Evolutionary conservation across 2,329 filamentous ascomycete species (phyloP).

Genomic region (Botrytis galanthina): DNA sequence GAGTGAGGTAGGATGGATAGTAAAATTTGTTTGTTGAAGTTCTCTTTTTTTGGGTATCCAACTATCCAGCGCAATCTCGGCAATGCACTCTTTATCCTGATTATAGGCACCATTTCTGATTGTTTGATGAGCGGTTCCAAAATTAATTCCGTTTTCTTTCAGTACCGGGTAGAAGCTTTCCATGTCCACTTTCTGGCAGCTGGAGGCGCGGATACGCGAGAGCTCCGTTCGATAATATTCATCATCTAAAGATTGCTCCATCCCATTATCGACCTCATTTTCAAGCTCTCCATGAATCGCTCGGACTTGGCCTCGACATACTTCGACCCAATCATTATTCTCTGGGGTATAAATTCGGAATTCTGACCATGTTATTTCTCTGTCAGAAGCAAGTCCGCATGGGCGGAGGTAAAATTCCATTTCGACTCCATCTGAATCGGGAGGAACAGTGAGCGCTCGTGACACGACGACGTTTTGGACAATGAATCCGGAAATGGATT

Average conservation of each 20-base stretch:
- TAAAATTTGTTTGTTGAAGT: background rate
- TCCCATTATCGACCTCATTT: background rate
- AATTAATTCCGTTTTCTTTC: background rate
- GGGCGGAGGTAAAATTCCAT: background rate
- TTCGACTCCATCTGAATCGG: background rate
- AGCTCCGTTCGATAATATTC: background rate
- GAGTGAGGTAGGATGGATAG: background rate
- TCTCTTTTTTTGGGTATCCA: background rate
- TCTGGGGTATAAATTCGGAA: background rate
- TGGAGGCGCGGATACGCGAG: background rate
- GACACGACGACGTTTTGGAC: background rate
- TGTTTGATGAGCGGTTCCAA: background rate
- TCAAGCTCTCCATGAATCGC: background rate
- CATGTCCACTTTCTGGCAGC: background rate
- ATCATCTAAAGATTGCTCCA: background rate
- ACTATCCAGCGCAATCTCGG: background rate
- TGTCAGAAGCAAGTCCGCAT: background rate
- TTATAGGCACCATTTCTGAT: background rate
- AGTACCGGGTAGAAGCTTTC: background rate
- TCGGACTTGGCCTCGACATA: background rate
- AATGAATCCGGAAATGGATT: background rate
- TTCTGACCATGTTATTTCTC: background rate
- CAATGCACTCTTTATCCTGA: background rate
- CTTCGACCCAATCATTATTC: background rate
- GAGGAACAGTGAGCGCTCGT: conserved; percentile 27